Conservation (phyloP, 2,329 filamentous ascomycete species). For the Graphilbum fragrans region DNA sequence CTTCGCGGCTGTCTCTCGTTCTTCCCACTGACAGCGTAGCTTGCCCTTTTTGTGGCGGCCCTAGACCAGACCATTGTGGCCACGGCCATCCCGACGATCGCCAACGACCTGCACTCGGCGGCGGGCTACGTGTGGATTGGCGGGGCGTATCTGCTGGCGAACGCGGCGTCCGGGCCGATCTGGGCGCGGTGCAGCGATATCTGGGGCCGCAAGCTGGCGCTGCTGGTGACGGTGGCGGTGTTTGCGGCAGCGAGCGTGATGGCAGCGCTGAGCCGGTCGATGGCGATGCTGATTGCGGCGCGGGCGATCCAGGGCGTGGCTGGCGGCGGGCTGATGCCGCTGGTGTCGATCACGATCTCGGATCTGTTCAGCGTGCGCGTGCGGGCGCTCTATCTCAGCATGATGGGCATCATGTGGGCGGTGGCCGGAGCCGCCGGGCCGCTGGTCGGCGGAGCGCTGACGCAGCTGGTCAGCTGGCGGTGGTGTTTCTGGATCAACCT, state of each 20-base stretch:
- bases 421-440: constrained; percentile 19
- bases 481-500: constrained; percentile 15
- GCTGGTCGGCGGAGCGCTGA: constrained; percentile 13
- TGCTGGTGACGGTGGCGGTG: constrained; percentile 18
- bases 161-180: constrained; percentile 18
- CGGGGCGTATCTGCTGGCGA: constrained; percentile 9
- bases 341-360: constrained; percentile 17
- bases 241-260: constrained; percentile 26
- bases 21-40: too few species aligned
- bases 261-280: constrained; percentile 11
- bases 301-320: constrained; percentile 15
- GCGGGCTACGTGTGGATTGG: constrained; percentile 11
- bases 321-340: constrained; percentile 14
- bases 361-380: constrained; percentile 24
- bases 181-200: constrained; percentile 22
- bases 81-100: constrained; percentile 14
- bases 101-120: constrained; percentile 7
- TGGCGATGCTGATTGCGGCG: constrained; percentile 14
- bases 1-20: too few species aligned
- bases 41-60: constrained; percentile 40
- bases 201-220: constrained; percentile 22
- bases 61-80: constrained; percentile 27
- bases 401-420: constrained; percentile 27
- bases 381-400: constrained; percentile 25
- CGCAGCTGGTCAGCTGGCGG: constrained; percentile 28